Evolutionary conservation across 202 grass and related monocot species (phyloP).

Genomic region (Zoysia matrella): DNA sequence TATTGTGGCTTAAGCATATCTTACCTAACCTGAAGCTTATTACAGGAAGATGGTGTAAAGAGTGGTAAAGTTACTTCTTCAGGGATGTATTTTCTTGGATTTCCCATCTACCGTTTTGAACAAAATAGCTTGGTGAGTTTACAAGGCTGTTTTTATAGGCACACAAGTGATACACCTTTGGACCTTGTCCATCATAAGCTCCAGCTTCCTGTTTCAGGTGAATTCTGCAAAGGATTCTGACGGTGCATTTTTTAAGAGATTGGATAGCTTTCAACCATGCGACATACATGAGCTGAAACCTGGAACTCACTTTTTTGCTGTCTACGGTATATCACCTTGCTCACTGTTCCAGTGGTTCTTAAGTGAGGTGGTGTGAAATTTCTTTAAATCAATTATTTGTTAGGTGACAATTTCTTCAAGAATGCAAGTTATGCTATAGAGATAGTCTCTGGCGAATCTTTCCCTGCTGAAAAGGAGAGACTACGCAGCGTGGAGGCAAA

Average conservation of each 20-base stretch:
- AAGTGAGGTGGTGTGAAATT: background rate
- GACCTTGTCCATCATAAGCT: conserved; percentile 28
- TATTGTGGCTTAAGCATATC: conserved; percentile 31
- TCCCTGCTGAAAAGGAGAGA: conserved; percentile 81
- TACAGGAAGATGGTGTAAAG: conserved; percentile 91
- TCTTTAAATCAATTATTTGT: conserved; percentile 32
- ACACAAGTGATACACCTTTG: conserved; percentile 28
- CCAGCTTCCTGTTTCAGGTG: conserved; percentile 51
- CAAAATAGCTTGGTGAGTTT: conserved; percentile 71
- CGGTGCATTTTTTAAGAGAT: conserved; percentile 92
- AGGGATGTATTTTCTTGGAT: conserved; percentile 95
- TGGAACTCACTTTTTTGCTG: conserved; percentile 94
- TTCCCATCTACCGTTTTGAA: conserved; percentile 93
- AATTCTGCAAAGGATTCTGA: conserved; percentile 81
- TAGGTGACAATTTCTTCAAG: conserved; percentile 99
- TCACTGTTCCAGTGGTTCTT: conserved; percentile 14
- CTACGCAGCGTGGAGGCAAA: conserved; percentile 82
- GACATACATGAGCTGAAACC: conserved; percentile 96
- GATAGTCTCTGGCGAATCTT: conserved; percentile 78
- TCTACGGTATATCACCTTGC: conserved; percentile 73
- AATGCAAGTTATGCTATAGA: conserved; percentile 94
- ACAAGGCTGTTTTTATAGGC: conserved; percentile 4
- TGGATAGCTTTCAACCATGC: conserved; percentile 97
- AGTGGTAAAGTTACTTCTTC: conserved; percentile 81
- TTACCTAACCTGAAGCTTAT: conserved; percentile 19